Evolutionary conservation across 2,329 filamentous ascomycete genomes (phyloP), one percentile per base, ranked within the genome.

Genomic region (Didymella sp.): DNA sequence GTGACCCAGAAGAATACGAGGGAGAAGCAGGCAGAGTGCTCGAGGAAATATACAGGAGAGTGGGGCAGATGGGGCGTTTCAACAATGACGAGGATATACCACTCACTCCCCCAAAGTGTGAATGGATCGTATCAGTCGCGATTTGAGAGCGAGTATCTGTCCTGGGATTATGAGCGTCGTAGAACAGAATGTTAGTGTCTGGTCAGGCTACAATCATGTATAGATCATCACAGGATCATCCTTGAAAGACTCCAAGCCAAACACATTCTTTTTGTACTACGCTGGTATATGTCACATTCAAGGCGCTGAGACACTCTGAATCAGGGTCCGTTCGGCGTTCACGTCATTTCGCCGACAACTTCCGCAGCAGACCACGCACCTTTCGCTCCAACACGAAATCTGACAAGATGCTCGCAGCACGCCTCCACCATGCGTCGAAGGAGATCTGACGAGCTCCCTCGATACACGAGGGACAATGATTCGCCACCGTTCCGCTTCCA

Each of bases 41-140:
- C 35, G 85, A 85, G 68, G 81, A 80, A 33, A 82, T 85, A 42
- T 96, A 93, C 78, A 79, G 80, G 56, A 80, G 83, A 41, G 87
- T 92, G 71, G 79, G 82, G 42, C 80, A 85, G 61, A 85, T 84
- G 19, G 91, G 91, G 0, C 76, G 73, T 28, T 96, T 96, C 73
- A 81, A 84, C 38, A 86, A 84, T 38, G 85, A 86, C 31, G 89
- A 88, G 0, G 68, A 87, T 6, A 89, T 96, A 78, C 93, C 93
- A 0, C 82, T 89, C 65, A 78, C 92, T 42, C 91, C 93, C 19
- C 93, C 93, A 0, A 88, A 87, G 75, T 82, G 86, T 59, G 91
- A 94, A 69, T 94, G 87, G 81, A 87, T 87, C 63, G 76, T 63
- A 24, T 44, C 49, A 11, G 6, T 48, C 5, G 28, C 38, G 5